These are phyloP conservation scores for Microbotryum silenes-acaulis DNA, from an alignment of 1,284 basidiomycete species.

Conservation along the genomic window DNA sequence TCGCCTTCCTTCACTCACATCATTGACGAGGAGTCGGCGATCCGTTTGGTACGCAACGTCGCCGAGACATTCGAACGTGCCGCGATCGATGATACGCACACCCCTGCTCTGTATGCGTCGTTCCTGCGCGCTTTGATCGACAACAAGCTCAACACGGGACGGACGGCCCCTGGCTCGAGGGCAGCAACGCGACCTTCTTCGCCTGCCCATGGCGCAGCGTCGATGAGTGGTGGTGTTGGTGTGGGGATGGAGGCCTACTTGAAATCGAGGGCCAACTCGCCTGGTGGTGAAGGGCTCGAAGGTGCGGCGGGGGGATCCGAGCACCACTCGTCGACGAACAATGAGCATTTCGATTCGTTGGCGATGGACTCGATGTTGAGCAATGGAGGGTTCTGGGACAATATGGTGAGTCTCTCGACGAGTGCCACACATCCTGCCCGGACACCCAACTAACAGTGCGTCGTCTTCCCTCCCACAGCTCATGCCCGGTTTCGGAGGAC, in stretches of 20 bases:
- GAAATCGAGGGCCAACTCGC: not conserved
- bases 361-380: constrained; percentile 13
- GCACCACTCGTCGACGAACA: not conserved
- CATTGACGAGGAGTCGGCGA: constrained; percentile 29
- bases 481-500: constrained; percentile 9
- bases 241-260: too few relatives aligned
- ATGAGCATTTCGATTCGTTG: constrained; percentile 1
- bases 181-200: constrained; percentile 24
- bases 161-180: constrained; percentile 26
- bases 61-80: constrained; percentile 26
- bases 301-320: not conserved
- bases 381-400: constrained; percentile 8
- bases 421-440: too few relatives aligned
- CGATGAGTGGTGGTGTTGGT: too few relatives aligned
- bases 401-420: not conserved
- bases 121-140: constrained; percentile 64
- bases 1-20: constrained; percentile 27
- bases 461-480: not conserved
- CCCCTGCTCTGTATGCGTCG: constrained; percentile 73
- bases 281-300: not conserved
- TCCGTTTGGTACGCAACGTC: constrained; percentile 27
- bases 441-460: not conserved
- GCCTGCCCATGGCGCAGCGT: constrained; percentile 1
- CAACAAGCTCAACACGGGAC: constrained; percentile 27
- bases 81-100: constrained; percentile 50